Base-by-base conservation (phyloP, 2,329 filamentous ascomycete genomes). In the Penicillium aurantiogriseum region DNA sequence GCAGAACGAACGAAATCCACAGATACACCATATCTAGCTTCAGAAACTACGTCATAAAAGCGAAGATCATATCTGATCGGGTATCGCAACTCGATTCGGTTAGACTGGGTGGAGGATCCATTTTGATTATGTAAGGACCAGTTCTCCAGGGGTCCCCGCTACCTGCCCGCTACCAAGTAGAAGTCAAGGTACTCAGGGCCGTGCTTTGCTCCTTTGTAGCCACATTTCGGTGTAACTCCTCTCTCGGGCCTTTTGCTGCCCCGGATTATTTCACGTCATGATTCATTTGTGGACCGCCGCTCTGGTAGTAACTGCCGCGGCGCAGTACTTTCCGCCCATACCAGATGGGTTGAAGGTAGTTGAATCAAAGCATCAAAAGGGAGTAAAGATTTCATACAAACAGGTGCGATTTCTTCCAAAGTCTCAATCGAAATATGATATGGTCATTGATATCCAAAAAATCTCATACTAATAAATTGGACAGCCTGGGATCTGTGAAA, bases 401-500 rank as follows among this genome's bases (percentile, higher is more conserved):
- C 69, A 80, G 69, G 79, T 79, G 60, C 38, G 65, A 45, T 25
- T 39, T 8, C 21, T 39, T 39, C 7, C 17, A 17, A 21, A n/a
- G 13, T 19, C 35, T 7, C 29, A 40, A 40, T 33, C 0, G 2
- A 23, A 17, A n/a, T 15, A 38, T 15, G 11, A 7, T 10, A 10
- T 10, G 5, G 23, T 9, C 13, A 1, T 19, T 11, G 9, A 8
- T 42, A 31, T 46, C 6, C 15, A n/a, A 50, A n/a, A 50, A 44
- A 42, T 54, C 35, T 8, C 13, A 10, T 39, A 21, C 51, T 59
- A 31, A 48, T 51, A 5, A 36, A 35, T 35, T 8, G 9, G 17
- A 44, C 49, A 81, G 75, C 72, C 76, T 29, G 69, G 72, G 4
- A 78, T 86, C 21, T 86, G 84, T 67, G 83, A 86, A 70, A 84